Evolutionary conservation across 768 basidiomycete species (phyloP).

Genomic region (Rhizopogon vinicolor): DNA sequence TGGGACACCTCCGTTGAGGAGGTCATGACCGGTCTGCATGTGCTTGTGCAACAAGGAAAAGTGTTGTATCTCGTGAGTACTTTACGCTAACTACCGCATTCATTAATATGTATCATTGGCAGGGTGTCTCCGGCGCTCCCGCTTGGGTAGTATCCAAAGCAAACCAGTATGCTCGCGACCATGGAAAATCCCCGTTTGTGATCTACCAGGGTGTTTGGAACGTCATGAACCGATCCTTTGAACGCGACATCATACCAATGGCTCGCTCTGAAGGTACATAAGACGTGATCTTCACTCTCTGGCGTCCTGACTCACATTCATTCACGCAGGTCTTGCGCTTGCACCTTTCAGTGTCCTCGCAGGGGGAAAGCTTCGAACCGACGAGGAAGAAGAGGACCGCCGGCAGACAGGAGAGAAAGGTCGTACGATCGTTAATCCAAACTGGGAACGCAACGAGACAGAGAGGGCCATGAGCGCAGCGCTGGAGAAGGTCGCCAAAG

Average conservation of each 20-base stretch:
- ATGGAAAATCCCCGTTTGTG: slow-evolving; percentile 43
- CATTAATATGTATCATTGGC: background rate
- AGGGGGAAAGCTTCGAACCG: slow-evolving; percentile 35
- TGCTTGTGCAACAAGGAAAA: slow-evolving; percentile 45
- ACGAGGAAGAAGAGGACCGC: slow-evolving; percentile 30
- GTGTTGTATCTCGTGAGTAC: slow-evolving; percentile 38
- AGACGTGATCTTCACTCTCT: background rate
- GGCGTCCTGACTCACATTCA: slow-evolving; percentile 9
- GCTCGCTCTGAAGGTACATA: slow-evolving; percentile 12
- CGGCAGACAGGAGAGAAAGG: slow-evolving; percentile 16
- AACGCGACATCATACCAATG: slow-evolving; percentile 52
- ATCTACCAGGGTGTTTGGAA: slow-evolving; percentile 45
- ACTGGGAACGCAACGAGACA: slow-evolving; percentile 42
- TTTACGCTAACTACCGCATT: background rate
- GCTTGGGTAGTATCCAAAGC: slow-evolving; percentile 42
- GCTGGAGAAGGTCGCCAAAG: slow-evolving; percentile 43
- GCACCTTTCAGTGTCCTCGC: slow-evolving; percentile 40
- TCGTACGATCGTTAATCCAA: slow-evolving; percentile 14
- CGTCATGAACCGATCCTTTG: slow-evolving; percentile 40
- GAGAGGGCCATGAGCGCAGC: slow-evolving; percentile 37
- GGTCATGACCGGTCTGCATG: slow-evolving; percentile 50
- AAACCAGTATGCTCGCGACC: slow-evolving; percentile 42
- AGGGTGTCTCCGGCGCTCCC: slow-evolving; percentile 36
- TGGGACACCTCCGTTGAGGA: slow-evolving; percentile 43
- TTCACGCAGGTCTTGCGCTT: slow-evolving; percentile 30